Evolutionary conservation across 768 basidiomycete species (phyloP), one percentile per base, ranked within the genome.

Genomic region (Pleurotus citrinopileatus): DNA sequence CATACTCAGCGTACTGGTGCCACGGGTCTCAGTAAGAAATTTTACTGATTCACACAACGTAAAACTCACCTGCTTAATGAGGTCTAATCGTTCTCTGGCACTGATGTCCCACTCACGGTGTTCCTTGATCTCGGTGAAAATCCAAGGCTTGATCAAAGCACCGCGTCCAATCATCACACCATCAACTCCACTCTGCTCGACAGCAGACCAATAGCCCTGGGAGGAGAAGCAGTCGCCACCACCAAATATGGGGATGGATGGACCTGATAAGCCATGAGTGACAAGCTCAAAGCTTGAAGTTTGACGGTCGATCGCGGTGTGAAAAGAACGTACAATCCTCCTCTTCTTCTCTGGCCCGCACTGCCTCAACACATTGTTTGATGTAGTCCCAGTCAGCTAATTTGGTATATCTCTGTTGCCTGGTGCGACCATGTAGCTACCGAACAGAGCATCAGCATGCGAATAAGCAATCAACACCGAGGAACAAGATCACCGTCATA

Each of bases 371-470:
- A 62, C 96, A 97, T 60, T 84, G 73, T 65, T 86, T 88, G 67
- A 97, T 91, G 67, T 98, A 99, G 29, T 81, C 80, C 94, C 96
- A 99, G 65, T 99, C 95, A 8, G 96, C 95, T 1, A 91, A 74
- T 58, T 86, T 87, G 2, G 91, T 87, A 62, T 99, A 99, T 34
- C 97, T 83, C 65, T 98, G 97, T 69, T 98, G 94, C 32, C 95
- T 78, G 4, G 94, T 92, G 23, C 97, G 83, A 8, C 96, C 96
- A 65, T 99, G 96, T n/a, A 99, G 75, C 96, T 98, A 55, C 15
- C 40, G 26, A 50, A 22, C n/a, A 36, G 6, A 42, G 37, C 55
- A 23, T 53, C 29, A 13, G 8, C 13, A 55, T 23, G 23, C 17
- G 20, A 36, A 7, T 22, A 53, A 15, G 6, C 19, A 43, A 34